Conservation (phyloP, 768 basidiomycete species). For the Hemileccinum impolitum region DNA sequence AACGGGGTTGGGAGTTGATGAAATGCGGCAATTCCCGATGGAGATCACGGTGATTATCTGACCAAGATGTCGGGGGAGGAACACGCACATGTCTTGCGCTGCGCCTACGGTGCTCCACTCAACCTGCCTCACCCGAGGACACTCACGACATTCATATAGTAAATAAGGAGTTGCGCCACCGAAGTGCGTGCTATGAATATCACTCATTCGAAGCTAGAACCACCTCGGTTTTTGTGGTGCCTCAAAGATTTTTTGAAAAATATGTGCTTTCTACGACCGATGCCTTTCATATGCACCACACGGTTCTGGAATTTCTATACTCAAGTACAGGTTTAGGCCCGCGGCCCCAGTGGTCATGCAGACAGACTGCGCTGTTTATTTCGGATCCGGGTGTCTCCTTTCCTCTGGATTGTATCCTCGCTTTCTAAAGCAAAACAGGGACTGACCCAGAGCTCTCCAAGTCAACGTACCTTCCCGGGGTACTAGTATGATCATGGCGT, state of each 20-base stretch:
- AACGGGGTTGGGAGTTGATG: conserved; percentile 11
- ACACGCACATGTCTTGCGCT: not conserved
- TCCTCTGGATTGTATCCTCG: conserved; percentile 3
- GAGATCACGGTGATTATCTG: conserved; percentile 27
- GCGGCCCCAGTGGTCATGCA: conserved; percentile 10
- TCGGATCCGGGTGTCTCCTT: conserved; percentile 10
- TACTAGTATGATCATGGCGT: not conserved
- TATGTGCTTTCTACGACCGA: conserved; percentile 9
- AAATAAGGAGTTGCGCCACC: conserved; percentile 5
- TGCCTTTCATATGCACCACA: conserved; percentile 13
- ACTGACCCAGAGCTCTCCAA: not conserved
- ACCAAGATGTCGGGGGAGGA: not conserved
- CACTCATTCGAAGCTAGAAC: conserved; percentile 3
- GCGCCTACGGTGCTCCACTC: conserved; percentile 1
- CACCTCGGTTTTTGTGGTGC: conserved; percentile 4
- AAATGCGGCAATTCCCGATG: conserved; percentile 13
- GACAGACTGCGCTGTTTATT: not conserved
- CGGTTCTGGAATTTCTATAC: conserved; percentile 9
- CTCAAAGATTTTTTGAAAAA: conserved; percentile 7
- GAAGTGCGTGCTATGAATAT: not conserved
- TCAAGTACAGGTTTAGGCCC: conserved; percentile 6
- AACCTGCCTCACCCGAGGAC: conserved; percentile 7
- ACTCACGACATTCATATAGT: conserved; percentile 9
- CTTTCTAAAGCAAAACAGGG: conserved; percentile 6
- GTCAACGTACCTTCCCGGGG: not conserved